A percentile compares a stretch with the other conserved stretches of the same genome.
phyloP scores from a whole-genome alignment of 257 asterid genomes.

The Cinchona pubescens region DNA sequence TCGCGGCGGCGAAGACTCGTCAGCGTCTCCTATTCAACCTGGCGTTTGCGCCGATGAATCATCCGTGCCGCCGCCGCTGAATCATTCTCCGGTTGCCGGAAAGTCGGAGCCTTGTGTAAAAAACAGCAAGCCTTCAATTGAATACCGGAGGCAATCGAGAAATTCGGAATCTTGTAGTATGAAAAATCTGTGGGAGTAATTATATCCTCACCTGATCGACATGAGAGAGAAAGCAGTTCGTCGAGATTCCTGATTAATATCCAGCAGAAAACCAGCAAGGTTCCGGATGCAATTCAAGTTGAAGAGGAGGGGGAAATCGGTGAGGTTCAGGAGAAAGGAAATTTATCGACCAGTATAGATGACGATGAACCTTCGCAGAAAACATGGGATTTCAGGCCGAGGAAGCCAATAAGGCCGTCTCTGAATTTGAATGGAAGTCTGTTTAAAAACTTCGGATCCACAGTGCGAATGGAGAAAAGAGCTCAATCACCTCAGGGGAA shows the following conservation, averaged over 20 bases:
- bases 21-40: slow-evolving; percentile 39
- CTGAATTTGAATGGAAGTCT: slow-evolving; percentile 23
- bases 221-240: slow-evolving; percentile 20
- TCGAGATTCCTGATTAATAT: slow-evolving; percentile 41
- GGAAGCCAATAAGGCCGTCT: slow-evolving; percentile 33
- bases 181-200: slow-evolving; percentile 14
- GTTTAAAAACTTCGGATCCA: slow-evolving; percentile 1
- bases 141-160: slow-evolving; percentile 13
- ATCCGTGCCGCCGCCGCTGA: neutral
- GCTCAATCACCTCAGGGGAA: slow-evolving; percentile 40
- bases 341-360: neutral
- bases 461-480: slow-evolving; percentile 31
- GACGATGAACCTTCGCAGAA: slow-evolving; percentile 35
- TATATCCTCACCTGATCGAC: slow-evolving; percentile 5
- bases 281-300: slow-evolving; percentile 6
- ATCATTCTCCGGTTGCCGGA: slow-evolving; percentile 38
- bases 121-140: slow-evolving; percentile 21
- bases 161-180: slow-evolving; percentile 7
- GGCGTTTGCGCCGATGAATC: neutral
- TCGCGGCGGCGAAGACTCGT: slow-evolving; percentile 7
- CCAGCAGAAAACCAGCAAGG: slow-evolving; percentile 21
- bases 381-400: slow-evolving; percentile 63
- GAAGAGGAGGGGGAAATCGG: neutral
- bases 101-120: slow-evolving; percentile 33
- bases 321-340: slow-evolving; percentile 21